Base-by-base conservation (phyloP, 768 basidiomycete species). In the Lactifluus echinatus region DNA sequence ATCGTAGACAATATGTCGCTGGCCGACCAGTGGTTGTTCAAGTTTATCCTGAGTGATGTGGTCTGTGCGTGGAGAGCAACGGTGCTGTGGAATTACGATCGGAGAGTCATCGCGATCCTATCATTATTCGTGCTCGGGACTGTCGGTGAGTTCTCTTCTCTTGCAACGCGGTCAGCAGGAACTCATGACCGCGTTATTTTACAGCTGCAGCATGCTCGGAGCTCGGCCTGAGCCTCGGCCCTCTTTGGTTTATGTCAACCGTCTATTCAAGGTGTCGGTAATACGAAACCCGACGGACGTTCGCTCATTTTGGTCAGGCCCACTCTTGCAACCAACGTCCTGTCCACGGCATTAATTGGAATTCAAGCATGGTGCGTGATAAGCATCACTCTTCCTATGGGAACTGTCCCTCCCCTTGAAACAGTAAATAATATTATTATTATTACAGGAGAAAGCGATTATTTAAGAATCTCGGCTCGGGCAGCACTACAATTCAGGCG, bases 11-110 rank as follows among this genome's bases (percentile, higher is more conserved):
- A n/a, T n/a, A n/a, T n/a, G n/a, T n/a, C n/a, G n/a, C n/a, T n/a
- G n/a, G n/a, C n/a, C n/a, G n/a, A n/a, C n/a, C n/a, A n/a, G n/a
- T n/a, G n/a, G n/a, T n/a, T n/a, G n/a, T 23, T 48, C 4, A 34
- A 54, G 58, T 59, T 50, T 47, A 24, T 59, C 4, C 23, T 59
- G 21, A 39, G 42, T 10, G 28, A 50, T 8, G 15, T 31, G 2
- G 53, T 59, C 21, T 50, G 42, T 17, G 58, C 58, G 10, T 59
- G 58, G 58, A 59, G 58, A 33, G 58, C 58, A 12, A 47, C 53
- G 0, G 53, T 59, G 21, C 2, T 59, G 26, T 59, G 58, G 58
- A 59, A 59, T 17, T 55, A 59, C 10, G 48, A 59, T 39, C 40
- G 53, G 34, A 54, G 53, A 8, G 29, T 59, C 11, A 23, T 59